Conservation (phyloP, 1,139 yeast species). For the Yamadazyma mexicana region DNA sequence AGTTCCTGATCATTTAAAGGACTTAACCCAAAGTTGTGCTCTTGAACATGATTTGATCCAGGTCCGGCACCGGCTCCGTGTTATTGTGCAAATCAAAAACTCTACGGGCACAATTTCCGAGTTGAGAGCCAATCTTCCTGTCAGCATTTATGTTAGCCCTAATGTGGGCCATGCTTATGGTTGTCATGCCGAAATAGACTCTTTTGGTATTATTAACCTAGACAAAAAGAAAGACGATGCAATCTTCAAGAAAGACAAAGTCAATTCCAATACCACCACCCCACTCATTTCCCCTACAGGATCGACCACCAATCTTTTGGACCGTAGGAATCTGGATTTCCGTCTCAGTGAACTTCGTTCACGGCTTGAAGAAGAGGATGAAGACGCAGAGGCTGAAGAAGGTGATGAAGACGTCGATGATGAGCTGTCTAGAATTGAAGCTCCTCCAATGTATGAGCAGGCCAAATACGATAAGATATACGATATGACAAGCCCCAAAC, state of each 20-base stretch:
- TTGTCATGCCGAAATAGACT: constrained; percentile 51
- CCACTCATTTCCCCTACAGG: constrained; percentile 14
- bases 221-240: constrained; percentile 33
- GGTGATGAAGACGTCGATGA: constrained; percentile 31
- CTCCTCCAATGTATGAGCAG: constrained; percentile 45
- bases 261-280: constrained; percentile 8
- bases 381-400: constrained; percentile 23
- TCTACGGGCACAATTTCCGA: constrained; percentile 68
- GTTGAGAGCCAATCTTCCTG: constrained; percentile 66
- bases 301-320: constrained; percentile 1
- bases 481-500: constrained; percentile 36
- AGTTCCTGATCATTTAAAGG: constrained; percentile 52
- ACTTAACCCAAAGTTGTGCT: constrained; percentile 59
- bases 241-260: constrained; percentile 31
- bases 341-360: not conserved
- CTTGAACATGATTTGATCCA: constrained; percentile 48
- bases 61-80: constrained; percentile 61
- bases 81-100: constrained; percentile 56
- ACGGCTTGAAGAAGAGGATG: constrained; percentile 9
- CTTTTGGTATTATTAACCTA: constrained; percentile 47
- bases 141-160: constrained; percentile 58
- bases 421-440: constrained; percentile 29
- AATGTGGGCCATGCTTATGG: constrained; percentile 51
- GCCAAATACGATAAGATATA: constrained; percentile 37
- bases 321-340: not conserved